Percentiles rank a stretch among this genome's conserved stretches.
These are phyloP conservation scores for Lizonia empirigonia DNA, from an alignment of 2,329 filamentous ascomycete species.

Conservation along the genomic window DNA sequence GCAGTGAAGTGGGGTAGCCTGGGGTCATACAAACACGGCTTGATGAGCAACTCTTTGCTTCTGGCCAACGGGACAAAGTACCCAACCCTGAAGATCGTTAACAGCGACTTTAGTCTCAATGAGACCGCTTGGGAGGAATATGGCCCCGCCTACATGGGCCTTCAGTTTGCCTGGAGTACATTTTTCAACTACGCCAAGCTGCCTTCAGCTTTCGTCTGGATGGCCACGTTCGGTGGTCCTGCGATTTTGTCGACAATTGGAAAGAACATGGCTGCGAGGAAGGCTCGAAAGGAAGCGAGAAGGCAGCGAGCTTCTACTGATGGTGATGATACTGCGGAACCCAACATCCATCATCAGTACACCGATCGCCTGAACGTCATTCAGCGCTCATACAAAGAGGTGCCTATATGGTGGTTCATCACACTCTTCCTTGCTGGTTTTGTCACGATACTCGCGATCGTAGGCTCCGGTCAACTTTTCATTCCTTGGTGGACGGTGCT, in stretches of 20 bases:
- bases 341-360: slow-evolving; percentile 60
- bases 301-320: slow-evolving; percentile 30
- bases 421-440: slow-evolving; percentile 58
- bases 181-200: slow-evolving; percentile 68
- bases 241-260: slow-evolving; percentile 55
- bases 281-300: slow-evolving; percentile 38
- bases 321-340: neutral
- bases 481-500: slow-evolving; percentile 67
- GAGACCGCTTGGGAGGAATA: slow-evolving; percentile 53
- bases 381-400: slow-evolving; percentile 62
- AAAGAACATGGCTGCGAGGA: slow-evolving; percentile 40
- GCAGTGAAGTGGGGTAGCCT: slow-evolving; percentile 64
- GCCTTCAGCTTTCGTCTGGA: slow-evolving; percentile 64
- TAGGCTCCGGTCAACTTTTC: slow-evolving; percentile 59
- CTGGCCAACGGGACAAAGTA: slow-evolving; percentile 57
- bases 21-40: slow-evolving; percentile 57
- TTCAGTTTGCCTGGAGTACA: slow-evolving; percentile 63
- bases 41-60: slow-evolving; percentile 65
- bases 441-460: slow-evolving; percentile 57
- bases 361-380: slow-evolving; percentile 64
- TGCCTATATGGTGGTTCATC: slow-evolving; percentile 64
- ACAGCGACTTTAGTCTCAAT: slow-evolving; percentile 56
- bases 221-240: slow-evolving; percentile 60
- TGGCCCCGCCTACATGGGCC: slow-evolving; percentile 63
- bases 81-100: slow-evolving; percentile 52